Evolutionary conservation across 495 filamentous ascomycete genomes (phyloP).

Genomic region (Penicillium silybi): DNA sequence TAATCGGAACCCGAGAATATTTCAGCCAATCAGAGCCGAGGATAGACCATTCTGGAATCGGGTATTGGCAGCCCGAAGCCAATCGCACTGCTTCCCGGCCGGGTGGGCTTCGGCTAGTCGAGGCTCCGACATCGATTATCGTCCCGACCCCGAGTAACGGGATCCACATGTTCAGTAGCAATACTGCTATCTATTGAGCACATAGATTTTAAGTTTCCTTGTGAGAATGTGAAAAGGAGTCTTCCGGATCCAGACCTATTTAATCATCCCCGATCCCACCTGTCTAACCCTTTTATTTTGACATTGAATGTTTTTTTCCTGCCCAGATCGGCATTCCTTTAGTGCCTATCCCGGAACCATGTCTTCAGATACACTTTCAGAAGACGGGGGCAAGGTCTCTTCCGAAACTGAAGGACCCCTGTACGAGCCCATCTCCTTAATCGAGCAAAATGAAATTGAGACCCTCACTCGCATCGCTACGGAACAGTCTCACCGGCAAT

Average conservation of each 20-base stretch:
- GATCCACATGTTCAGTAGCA: no score
- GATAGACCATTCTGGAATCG: no score
- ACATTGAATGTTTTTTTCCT: slow-evolving; percentile 1
- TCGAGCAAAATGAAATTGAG: slow-evolving; percentile 20
- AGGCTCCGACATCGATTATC: no score
- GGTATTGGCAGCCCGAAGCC: no score
- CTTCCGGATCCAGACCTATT: not conserved
- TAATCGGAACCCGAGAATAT: no score
- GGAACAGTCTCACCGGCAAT: slow-evolving; percentile 15
- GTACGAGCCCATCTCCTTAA: slow-evolving; percentile 11
- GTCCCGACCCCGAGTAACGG: no score
- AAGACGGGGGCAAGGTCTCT: not conserved
- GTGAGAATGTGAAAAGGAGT: not conserved
- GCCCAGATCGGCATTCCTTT: not conserved
- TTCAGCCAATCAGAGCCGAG: no score
- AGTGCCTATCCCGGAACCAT: not conserved
- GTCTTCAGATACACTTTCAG: slow-evolving; percentile 1
- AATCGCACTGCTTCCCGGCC: no score
- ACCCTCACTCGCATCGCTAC: slow-evolving; percentile 23
- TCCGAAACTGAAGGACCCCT: not conserved
- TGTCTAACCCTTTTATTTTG: not conserved
- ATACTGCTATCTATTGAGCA: no score
- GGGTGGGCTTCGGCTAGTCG: no score
- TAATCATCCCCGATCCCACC: not conserved
- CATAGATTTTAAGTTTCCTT: not conserved